Evolutionary conservation across 805 yeast genomes (phyloP).

Genomic region (Cyberlindnera galapagoensis): DNA sequence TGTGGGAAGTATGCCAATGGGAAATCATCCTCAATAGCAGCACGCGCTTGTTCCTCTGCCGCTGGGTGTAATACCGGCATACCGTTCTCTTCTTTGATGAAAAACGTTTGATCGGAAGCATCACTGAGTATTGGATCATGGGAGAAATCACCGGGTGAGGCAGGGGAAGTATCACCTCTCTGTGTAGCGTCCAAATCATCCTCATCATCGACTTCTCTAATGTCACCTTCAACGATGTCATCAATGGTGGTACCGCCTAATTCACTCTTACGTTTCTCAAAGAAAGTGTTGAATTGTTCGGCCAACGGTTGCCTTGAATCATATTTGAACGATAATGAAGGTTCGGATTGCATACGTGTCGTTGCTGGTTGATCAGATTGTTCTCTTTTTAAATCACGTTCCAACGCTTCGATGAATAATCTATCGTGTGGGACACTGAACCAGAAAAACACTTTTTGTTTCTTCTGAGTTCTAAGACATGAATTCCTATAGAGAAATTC

Average conservation of each 20-base stretch:
- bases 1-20: slow-evolving; percentile 61
- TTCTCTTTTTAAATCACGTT: slow-evolving; percentile 84
- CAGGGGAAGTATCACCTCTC: not conserved
- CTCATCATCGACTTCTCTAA: not conserved
- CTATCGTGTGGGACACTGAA: slow-evolving; percentile 92
- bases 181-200: not conserved
- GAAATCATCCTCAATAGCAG: slow-evolving; percentile 47
- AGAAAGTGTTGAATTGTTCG: slow-evolving; percentile 45
- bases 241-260: not conserved
- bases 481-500: slow-evolving; percentile 79
- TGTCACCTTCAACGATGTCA: no score
- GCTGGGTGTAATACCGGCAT: slow-evolving; percentile 19
- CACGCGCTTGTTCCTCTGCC: no score
- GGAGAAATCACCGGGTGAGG: not conserved
- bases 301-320: slow-evolving; percentile 45
- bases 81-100: slow-evolving; percentile 19
- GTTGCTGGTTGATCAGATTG: slow-evolving; percentile 54
- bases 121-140: not conserved
- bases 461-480: slow-evolving; percentile 90
- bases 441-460: slow-evolving; percentile 96
- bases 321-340: slow-evolving; percentile 70
- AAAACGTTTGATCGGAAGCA: slow-evolving; percentile 11
- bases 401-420: slow-evolving; percentile 87
- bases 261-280: slow-evolving; percentile 25
- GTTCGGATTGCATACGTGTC: slow-evolving; percentile 66